phyloP scores from a whole-genome alignment of 441 rosid genomes.

The Gossypium gossypioides region DNA sequence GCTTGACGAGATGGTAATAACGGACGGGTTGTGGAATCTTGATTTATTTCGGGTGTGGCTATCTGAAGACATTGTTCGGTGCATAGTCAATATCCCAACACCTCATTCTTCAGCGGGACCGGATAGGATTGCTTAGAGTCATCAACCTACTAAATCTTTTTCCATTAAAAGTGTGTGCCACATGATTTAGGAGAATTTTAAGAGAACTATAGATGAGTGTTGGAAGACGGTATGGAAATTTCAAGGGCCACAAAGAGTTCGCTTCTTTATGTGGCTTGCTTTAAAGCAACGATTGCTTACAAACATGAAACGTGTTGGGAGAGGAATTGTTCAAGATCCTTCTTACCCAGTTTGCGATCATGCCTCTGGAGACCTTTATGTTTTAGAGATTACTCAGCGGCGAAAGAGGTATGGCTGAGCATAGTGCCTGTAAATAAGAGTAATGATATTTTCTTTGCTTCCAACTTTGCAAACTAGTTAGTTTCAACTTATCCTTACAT shows the following conservation, averaged over 20 bases:
- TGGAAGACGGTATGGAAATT: not conserved
- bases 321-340: not conserved
- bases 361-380: not conserved
- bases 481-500: not conserved
- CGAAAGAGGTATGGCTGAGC: not conserved
- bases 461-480: not conserved
- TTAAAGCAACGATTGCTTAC: not conserved
- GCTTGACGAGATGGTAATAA: not conserved
- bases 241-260: not conserved
- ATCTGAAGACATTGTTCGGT: too few species aligned
- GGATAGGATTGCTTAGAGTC: too few species aligned
- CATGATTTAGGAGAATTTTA: not conserved
- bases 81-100: too few species aligned
- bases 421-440: not conserved
- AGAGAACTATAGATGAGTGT: not conserved
- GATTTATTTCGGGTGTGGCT: not conserved
- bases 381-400: not conserved
- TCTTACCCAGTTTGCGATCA: too few species aligned
- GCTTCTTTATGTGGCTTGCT: not conserved
- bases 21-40: not conserved
- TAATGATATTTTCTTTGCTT: not conserved
- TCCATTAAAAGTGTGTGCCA: not conserved
- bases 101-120: too few species aligned
- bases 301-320: not conserved
- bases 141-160: too few species aligned